Base-by-base conservation (phyloP, 495 filamentous ascomycete genomes). In the Daldinia decipiens region DNA sequence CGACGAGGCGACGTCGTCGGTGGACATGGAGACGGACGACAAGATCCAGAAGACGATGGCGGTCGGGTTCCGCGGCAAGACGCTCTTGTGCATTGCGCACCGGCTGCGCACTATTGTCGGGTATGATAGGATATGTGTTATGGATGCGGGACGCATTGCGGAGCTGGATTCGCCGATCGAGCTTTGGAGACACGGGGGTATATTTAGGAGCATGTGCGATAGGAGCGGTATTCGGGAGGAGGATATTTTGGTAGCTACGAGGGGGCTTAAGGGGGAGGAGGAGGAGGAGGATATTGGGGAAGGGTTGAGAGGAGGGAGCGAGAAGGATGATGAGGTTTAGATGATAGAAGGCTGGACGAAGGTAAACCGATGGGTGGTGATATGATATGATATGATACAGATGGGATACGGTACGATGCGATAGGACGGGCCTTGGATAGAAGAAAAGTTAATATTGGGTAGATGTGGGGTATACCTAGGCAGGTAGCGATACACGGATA, bases 61-160 rank as follows among this genome's bases (percentile, higher is more conserved):
- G 1, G 85, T 87, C 15, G 95, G 91, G 0, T 99, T 99, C 81
- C 84, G 87, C 63, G 95, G 94, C 40, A 93, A 91, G 84, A 99
- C 95, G 43, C 76, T 99, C 64, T 82, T 99, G 54, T 97, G 93
- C 79, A 98, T 99, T 78, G 95, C 95, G n/a, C 95, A 98, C 79
- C 86, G 95, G 11, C 79, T 98, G 72, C 88, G 92, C 65, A 97
- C 95, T 0, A 96, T 98, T 65, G 90, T 97, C 66, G 87, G 89
- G n/a, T 98, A 98, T 74, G 95, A 99, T 76, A 87, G 94, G 6
- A 97, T 99, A 70, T 94, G 92, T 65, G 95, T 99, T 36, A 97
- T 99, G 94, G 95, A 97, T 65, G 85, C 88, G 32, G 95, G 95
- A 0, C 78, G 80, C 38, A 97, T 99, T 71, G 92, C 90, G 1